Evolutionary conservation across 345 rosid species (phyloP), one percentile per base, ranked within the genome.

Genomic region (Populus ilicifolia): DNA sequence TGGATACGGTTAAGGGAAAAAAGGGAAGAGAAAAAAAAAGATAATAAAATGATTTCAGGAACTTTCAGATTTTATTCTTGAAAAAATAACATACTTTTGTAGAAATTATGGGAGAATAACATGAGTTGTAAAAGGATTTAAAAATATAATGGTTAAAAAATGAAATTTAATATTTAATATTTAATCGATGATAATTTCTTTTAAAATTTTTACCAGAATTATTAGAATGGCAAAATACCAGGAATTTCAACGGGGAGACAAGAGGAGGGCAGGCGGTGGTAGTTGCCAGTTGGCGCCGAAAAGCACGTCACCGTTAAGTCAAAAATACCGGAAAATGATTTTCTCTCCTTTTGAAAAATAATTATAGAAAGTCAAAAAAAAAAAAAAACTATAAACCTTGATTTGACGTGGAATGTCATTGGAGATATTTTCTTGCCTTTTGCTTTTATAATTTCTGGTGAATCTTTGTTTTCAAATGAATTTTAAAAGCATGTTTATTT

Each of bases 301-400:
- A 75, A 72, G 36, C 84, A 84, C 85, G 8, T 43, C 59, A 75
- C 84, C 73, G 16, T n/a, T 33, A 29, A 41, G 68, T 76, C 80
- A 78, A 79, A 82, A 38, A 73, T 52, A 10, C 29, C 16, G n/a
- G 10, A 5, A 11, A 30, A 16, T 71, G 35, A 29, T 50, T 44
- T 14, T 46, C 29, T 17, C 2, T 41, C 2, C 12, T 39, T 6
- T 43, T 2, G 27, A 23, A 8, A 69, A 70, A 69, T 41, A 39
- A 21, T 13, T 63, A 1, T 44, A 1, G 35, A 44, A 25, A 7
- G 3, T 27, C 5, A 21, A 61, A 41, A 61, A 27, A 6, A n/a
- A 72, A 41, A 41, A 41, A 41, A 33, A n/a, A 54, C 41, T 3
- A 56, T 20, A 72, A 35, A 16, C n/a, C 25, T 54, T 54, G 29